Base-by-base conservation (phyloP, 768 basidiomycete species). In the Hericium coralloides region DNA sequence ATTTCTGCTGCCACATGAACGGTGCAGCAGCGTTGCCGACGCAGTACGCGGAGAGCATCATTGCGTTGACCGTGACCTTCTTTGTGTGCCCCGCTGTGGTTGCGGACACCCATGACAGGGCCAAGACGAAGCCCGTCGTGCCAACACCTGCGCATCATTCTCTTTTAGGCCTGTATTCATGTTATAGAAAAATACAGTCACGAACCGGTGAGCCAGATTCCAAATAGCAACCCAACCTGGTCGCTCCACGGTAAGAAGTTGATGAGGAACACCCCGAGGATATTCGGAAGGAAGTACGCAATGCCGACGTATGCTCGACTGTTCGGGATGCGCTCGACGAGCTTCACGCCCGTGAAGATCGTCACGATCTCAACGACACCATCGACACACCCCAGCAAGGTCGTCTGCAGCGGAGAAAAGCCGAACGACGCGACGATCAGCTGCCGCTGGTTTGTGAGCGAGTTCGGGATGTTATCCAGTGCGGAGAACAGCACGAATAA, bases 11-110 rank as follows among this genome's bases (percentile, higher is more conserved):
- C 87, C 87, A 90, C 84, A 90, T 87, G 63, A 87, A 85, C 0
- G 87, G 87, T 17, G 81, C 82, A 0, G 79, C 79, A 1, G 85
- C 72, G 57, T 90, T 89, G 26, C 81, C 80, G 20, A 83, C 59
- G 60, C 82, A 82, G 64, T 89, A 91, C 1, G 85, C 84, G 45
- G 77, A 78, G 10, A 91, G 74, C 76, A 89, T 79, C 60, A 91
- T 81, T 0, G 89, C 85, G 63, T 90, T 89, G 61, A 71, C 60
- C n/a, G 87, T 85, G 0, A 90, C 76, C 58, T 78, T 75, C 69
- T 88, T 88, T 26, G 87, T 89, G 63, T 87, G 87, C 1, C 85
- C 87, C 0, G 85, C 79, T 0, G 84, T 88, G 7, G 85, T 79
- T 43, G 68, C 77, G 1, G 78, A 79, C 14, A 87, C 64, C 87